These are phyloP conservation scores for Dipodascus geniculatus DNA, from an alignment of 805 yeast species.

Conservation along the genomic window DNA sequence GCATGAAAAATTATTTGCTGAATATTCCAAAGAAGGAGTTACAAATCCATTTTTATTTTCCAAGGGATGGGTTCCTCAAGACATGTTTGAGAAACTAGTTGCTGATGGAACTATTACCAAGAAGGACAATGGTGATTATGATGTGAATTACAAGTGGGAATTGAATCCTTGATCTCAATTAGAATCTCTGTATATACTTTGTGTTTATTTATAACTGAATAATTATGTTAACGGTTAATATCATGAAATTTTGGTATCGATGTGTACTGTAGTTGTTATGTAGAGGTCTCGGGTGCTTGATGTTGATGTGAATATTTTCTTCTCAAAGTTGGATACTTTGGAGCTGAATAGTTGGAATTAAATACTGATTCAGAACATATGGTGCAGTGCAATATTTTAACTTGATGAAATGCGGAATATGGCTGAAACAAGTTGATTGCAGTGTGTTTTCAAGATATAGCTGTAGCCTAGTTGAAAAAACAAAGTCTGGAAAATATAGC, in stretches of 20 bases:
- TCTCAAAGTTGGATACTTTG: too few relatives aligned
- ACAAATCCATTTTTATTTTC: constrained; percentile 79
- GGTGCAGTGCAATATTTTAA: too few relatives aligned
- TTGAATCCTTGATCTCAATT: constrained; percentile 10
- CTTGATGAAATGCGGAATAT: too few relatives aligned
- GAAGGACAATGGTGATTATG: constrained; percentile 46
- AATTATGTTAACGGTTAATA: constrained; percentile 1
- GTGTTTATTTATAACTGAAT: not conserved
- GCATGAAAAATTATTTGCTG: constrained; percentile 46
- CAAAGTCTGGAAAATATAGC: too few relatives aligned
- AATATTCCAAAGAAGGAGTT: constrained; percentile 56
- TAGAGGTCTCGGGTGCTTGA: too few relatives aligned
- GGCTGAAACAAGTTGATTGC: too few relatives aligned
- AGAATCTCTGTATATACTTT: not conserved
- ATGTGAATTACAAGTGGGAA: constrained; percentile 15
- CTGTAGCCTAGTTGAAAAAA: too few relatives aligned
- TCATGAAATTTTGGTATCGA: not conserved
- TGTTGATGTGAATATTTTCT: too few relatives aligned
- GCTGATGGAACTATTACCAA: constrained; percentile 59
- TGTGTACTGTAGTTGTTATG: too few relatives aligned
- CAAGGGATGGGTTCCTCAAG: constrained; percentile 94
- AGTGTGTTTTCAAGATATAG: too few relatives aligned
- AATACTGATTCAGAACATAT: too few relatives aligned
- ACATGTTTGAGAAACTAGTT: constrained; percentile 63
- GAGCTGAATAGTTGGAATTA: too few relatives aligned